Evolutionary conservation across 2,329 filamentous ascomycete species (phyloP).

Genomic region (Ophiosphaerella korrae): DNA sequence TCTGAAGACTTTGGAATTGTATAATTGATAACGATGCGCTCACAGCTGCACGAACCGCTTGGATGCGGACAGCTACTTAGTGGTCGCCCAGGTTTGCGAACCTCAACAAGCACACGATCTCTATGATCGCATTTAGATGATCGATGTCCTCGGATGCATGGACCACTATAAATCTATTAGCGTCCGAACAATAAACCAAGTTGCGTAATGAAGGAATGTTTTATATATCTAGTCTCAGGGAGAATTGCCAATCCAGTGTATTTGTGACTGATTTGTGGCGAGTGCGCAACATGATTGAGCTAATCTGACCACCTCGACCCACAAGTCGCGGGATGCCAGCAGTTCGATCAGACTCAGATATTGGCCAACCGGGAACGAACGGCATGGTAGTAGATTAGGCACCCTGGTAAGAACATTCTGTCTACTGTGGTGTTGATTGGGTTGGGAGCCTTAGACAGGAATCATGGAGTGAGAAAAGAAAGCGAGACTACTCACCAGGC

Average conservation of each 20-base stretch:
- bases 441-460: background rate
- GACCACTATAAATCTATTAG: constrained; percentile 58
- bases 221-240: too few relatives aligned
- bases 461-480: background rate
- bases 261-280: too few relatives aligned
- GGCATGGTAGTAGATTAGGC: too few relatives aligned
- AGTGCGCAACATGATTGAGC: too few relatives aligned
- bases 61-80: constrained; percentile 72
- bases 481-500: constrained; percentile 64
- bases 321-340: too few relatives aligned
- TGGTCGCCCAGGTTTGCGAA: constrained; percentile 73
- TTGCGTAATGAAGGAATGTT: background rate
- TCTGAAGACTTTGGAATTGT: constrained; percentile 50
- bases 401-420: too few relatives aligned
- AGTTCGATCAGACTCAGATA: too few relatives aligned
- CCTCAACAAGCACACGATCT: constrained; percentile 71
- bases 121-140: constrained; percentile 76
- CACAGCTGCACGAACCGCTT: constrained; percentile 65
- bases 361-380: too few relatives aligned
- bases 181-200: background rate
- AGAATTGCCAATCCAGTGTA: too few relatives aligned
- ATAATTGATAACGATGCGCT: constrained; percentile 61
- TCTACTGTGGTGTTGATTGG: background rate
- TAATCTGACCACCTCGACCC: too few relatives aligned
- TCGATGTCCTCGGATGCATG: constrained; percentile 76